A percentile compares a stretch with the other conserved stretches of the same genome.
phyloP scores from a whole-genome alignment of 176 grass and related monocot genomes.

The Puya raimondii region DNA sequence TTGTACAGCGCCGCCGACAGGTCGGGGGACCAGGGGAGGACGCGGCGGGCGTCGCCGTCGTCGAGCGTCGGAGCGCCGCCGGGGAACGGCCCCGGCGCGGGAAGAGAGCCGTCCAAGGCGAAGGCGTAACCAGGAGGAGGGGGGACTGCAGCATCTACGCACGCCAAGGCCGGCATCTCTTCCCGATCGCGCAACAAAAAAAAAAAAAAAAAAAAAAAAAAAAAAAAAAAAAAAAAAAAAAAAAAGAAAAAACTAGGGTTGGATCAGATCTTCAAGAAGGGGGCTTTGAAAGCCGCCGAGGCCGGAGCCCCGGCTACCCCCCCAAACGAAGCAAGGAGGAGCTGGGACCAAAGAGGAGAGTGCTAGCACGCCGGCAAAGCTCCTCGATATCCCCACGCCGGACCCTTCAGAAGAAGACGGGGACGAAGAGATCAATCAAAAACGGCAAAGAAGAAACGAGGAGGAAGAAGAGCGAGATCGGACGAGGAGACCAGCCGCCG shows the following conservation, averaged over 20 bases:
- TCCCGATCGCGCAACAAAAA: constrained; percentile 3
- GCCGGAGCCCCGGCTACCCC: constrained; percentile 99
- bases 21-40: constrained; percentile 8
- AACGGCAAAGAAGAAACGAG: neutral
- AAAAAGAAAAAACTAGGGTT: neutral
- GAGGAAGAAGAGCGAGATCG: neutral
- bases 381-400: constrained; percentile 14
- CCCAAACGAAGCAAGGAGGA: constrained; percentile 60
- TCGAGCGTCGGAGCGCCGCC: neutral
- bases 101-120: neutral
- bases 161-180: constrained; percentile 21
- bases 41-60: neutral
- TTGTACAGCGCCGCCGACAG: constrained; percentile 16
- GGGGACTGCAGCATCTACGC: constrained; percentile 2
- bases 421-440: neutral
- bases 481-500: neutral
- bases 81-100: neutral
- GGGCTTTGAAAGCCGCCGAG: constrained; percentile 99
- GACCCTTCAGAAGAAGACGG: constrained; percentile 13
- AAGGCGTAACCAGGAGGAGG: constrained; percentile 2
- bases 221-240: neutral
- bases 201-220: neutral
- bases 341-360: neutral
- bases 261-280: constrained; percentile 36
- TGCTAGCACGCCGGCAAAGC: neutral